phyloP scores from a whole-genome alignment of 2,329 filamentous ascomycete species.

The Botrytis pseudocinerea region DNA sequence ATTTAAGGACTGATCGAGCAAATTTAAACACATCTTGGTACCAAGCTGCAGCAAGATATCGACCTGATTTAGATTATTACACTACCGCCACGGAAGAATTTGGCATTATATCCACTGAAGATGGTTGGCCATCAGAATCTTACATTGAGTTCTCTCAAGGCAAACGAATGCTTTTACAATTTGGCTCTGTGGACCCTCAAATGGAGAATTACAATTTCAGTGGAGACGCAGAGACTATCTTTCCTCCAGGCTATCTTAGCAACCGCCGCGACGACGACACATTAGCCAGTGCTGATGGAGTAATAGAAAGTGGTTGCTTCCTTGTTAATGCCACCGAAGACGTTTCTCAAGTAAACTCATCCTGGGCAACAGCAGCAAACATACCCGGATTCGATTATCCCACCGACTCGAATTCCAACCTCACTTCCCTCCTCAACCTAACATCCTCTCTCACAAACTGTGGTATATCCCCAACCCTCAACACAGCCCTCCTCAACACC shows the following conservation, averaged over 20 bases:
- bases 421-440: constrained; percentile 41
- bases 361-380: constrained; percentile 49
- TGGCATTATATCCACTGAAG: constrained; percentile 48
- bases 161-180: constrained; percentile 56
- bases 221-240: constrained; percentile 53
- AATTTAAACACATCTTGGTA: constrained; percentile 63
- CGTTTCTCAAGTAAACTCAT: constrained; percentile 51
- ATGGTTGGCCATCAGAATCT: constrained; percentile 65
- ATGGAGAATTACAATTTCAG: constrained; percentile 56
- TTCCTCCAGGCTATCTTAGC: constrained; percentile 49
- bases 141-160: constrained; percentile 55
- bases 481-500: constrained; percentile 52
- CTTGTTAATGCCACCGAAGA: constrained; percentile 46
- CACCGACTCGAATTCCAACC: constrained; percentile 36
- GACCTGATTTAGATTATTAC: constrained; percentile 56
- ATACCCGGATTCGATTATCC: constrained; percentile 39
- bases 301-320: constrained; percentile 54
- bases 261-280: constrained; percentile 39
- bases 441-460: constrained; percentile 51
- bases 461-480: constrained; percentile 61
- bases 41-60: constrained; percentile 43
- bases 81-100: constrained; percentile 37
- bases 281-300: constrained; percentile 43
- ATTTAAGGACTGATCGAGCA: constrained; percentile 51
- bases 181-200: constrained; percentile 58